These are phyloP conservation scores for Heterobasidion occidentale DNA, from an alignment of 1,284 basidiomycete genomes.

Conservation along the genomic window DNA sequence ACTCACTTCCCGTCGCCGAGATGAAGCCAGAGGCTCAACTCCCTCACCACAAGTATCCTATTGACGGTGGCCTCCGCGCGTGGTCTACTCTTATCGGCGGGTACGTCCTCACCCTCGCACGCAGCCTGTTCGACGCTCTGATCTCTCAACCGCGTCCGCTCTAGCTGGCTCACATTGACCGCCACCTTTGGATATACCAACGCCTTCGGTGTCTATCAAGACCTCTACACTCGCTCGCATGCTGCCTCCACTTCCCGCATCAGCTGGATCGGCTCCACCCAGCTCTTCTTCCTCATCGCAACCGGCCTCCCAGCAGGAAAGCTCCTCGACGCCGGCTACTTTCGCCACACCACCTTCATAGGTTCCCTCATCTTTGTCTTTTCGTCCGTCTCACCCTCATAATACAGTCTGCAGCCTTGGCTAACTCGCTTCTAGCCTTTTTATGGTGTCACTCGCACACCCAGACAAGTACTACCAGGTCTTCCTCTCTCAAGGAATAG, in stretches of 20 bases:
- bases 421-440: constrained; percentile 4
- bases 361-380: constrained; percentile 21
- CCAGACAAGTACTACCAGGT: constrained; percentile 12
- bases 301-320: constrained; percentile 23
- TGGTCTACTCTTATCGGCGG: background rate
- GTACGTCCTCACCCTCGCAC: background rate
- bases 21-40: too few species aligned
- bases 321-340: constrained; percentile 26
- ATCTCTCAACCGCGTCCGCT: background rate
- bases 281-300: constrained; percentile 25
- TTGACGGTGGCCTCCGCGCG: background rate
- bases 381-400: constrained; percentile 5
- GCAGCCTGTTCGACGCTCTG: background rate
- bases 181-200: constrained; percentile 2
- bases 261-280: constrained; percentile 28
- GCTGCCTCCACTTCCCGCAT: constrained; percentile 13
- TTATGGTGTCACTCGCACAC: constrained; percentile 15
- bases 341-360: constrained; percentile 18
- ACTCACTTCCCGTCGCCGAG: too few species aligned
- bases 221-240: constrained; percentile 11
- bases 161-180: background rate
- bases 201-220: constrained; percentile 16
- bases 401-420: too few species aligned
- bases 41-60: background rate
- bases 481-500: constrained; percentile 27